Evolutionary conservation across 2,329 filamentous ascomycete genomes (phyloP).

Genomic region (Aspergillus uvarum): DNA sequence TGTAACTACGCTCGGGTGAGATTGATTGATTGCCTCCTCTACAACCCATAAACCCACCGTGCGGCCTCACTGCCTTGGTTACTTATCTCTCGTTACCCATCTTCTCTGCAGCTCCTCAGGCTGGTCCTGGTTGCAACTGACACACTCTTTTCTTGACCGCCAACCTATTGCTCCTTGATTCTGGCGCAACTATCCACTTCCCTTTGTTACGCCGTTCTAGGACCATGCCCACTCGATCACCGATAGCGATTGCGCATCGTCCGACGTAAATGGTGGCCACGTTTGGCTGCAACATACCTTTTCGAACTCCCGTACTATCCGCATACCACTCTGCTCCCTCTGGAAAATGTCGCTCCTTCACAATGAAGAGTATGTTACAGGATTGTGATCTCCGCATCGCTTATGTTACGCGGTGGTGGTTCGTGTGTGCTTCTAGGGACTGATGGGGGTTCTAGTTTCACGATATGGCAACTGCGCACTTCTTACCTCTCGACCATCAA

Average conservation of each 20-base stretch:
- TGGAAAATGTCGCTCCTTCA: conserved; percentile 50
- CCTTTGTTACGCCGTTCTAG: conserved; percentile 13
- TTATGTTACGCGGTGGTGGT: not conserved
- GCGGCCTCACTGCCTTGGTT: not conserved
- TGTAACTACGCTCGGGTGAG: not conserved
- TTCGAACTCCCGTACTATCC: not conserved
- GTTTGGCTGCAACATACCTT: conserved; percentile 1
- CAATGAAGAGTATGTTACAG: conserved; percentile 50
- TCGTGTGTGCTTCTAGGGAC: not conserved
- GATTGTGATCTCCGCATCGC: conserved; percentile 2
- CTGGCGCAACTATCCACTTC: conserved; percentile 11
- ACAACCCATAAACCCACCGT: conserved; percentile 1
- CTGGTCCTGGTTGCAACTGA: conserved; percentile 34
- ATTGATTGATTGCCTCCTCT: conserved; percentile 4
- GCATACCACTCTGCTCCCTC: not conserved
- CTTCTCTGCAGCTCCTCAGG: conserved; percentile 21
- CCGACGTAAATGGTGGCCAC: conserved; percentile 5
- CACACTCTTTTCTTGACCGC: conserved; percentile 10
- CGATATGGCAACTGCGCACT: conserved; percentile 65
- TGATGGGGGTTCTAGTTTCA: conserved; percentile 51
- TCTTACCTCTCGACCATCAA: conserved; percentile 64
- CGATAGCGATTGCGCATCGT: conserved; percentile 5
- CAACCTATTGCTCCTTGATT: conserved; percentile 7
- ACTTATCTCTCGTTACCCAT: conserved; percentile 7
- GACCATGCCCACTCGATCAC: conserved; percentile 13